Percentiles rank a stretch among this genome's conserved stretches.
These are phyloP conservation scores for Emergomyces orientalis DNA, from an alignment of 2,329 filamentous ascomycete species.

Conservation along the genomic window DNA sequence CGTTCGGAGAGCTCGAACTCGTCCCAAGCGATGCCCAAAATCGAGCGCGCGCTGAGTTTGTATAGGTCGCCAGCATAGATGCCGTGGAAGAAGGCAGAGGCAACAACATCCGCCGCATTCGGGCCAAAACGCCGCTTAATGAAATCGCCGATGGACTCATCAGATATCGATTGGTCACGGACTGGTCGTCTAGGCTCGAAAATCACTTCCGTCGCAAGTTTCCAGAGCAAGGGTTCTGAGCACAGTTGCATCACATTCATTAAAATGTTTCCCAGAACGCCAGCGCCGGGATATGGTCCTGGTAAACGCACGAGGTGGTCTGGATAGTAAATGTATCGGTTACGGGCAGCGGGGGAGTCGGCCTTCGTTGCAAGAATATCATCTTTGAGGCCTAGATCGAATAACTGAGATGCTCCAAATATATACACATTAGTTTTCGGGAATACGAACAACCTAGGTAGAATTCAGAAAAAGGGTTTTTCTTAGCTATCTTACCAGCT, in stretches of 20 bases:
- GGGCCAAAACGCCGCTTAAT: slow-evolving; percentile 43
- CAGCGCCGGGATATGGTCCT: slow-evolving; percentile 27
- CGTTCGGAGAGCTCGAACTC: slow-evolving; percentile 12
- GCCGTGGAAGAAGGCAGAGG: slow-evolving; percentile 69
- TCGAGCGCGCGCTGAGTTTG: slow-evolving; percentile 52
- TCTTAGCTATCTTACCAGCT: slow-evolving; percentile 49
- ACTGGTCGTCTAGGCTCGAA: slow-evolving; percentile 25
- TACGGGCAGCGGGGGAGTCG: slow-evolving; percentile 44
- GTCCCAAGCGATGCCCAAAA: slow-evolving; percentile 35
- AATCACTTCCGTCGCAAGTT: slow-evolving; percentile 23
- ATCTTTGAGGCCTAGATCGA: slow-evolving; percentile 47
- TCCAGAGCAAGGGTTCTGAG: slow-evolving; percentile 40
- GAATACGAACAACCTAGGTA: slow-evolving; percentile 6
- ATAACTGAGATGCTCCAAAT: slow-evolving; percentile 38
- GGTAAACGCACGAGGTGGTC: slow-evolving; percentile 65
- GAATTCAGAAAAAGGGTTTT: slow-evolving; percentile 7
- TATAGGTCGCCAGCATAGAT: slow-evolving; percentile 78
- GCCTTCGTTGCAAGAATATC: slow-evolving; percentile 48
- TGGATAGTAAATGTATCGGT: slow-evolving; percentile 81
- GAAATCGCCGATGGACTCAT: slow-evolving; percentile 59
- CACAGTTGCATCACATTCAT: slow-evolving; percentile 31
- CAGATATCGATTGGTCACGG: slow-evolving; percentile 27
- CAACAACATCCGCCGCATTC: slow-evolving; percentile 46
- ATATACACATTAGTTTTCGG: slow-evolving; percentile 2
- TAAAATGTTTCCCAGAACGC: slow-evolving; percentile 22